Evolutionary conservation across 805 yeast species (phyloP).

Genomic region (Hanseniaspora jakobsenii): DNA sequence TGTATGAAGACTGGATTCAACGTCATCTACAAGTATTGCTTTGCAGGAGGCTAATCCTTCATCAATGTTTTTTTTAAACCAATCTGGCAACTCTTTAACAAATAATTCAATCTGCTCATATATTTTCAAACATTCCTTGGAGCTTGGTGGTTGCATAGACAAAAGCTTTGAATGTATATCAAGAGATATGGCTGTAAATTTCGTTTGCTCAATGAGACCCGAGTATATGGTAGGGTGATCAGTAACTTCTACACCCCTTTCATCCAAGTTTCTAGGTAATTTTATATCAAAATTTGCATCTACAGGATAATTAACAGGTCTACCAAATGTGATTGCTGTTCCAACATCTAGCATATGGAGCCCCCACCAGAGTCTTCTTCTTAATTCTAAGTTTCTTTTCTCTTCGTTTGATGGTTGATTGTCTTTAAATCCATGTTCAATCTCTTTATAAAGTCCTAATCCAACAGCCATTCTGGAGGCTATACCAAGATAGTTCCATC

Average conservation of each 20-base stretch:
- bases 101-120: slow-evolving; percentile 35
- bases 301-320: slow-evolving; percentile 47
- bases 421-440: slow-evolving; percentile 21
- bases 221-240: slow-evolving; percentile 44
- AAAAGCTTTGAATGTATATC: slow-evolving; percentile 38
- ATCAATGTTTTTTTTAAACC: slow-evolving; percentile 34
- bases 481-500: slow-evolving; percentile 55
- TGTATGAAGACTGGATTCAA: neutral
- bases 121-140: slow-evolving; percentile 38
- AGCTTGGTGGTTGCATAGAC: slow-evolving; percentile 34
- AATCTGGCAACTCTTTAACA: slow-evolving; percentile 35
- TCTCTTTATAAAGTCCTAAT: slow-evolving; percentile 49
- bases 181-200: slow-evolving; percentile 38
- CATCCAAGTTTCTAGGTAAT: slow-evolving; percentile 41
- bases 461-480: slow-evolving; percentile 58
- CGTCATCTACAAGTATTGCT: neutral
- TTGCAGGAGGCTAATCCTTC: slow-evolving; percentile 3
- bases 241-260: slow-evolving; percentile 19
- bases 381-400: slow-evolving; percentile 33
- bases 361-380: slow-evolving; percentile 61
- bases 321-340: slow-evolving; percentile 50
- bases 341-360: slow-evolving; percentile 52
- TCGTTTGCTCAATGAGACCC: slow-evolving; percentile 44
- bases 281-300: slow-evolving; percentile 35
- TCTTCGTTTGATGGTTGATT: slow-evolving; percentile 19